Conservation (phyloP, 169 alveolate species). For the Plasmodium berghei region DNA sequence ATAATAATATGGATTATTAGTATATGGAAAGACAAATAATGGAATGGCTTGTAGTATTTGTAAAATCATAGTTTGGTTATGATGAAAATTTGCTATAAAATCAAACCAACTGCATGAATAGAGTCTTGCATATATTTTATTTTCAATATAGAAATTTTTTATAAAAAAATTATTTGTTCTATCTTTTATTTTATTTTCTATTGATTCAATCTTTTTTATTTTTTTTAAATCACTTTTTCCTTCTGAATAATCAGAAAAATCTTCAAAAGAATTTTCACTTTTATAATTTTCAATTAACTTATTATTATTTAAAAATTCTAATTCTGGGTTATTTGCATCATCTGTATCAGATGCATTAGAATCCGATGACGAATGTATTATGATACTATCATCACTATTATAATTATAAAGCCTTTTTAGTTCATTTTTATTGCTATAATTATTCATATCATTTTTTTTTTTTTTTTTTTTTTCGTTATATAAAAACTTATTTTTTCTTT, state of each 20-base stretch:
- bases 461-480: slow-evolving; percentile 1
- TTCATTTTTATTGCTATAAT: slow-evolving; percentile 9
- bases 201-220: slow-evolving; percentile 16
- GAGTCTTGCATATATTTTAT: slow-evolving; percentile 29
- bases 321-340: not conserved
- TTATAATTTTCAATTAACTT: slow-evolving; percentile 4
- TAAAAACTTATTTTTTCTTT: slow-evolving; percentile 3
- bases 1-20: slow-evolving; percentile 60
- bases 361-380: not conserved
- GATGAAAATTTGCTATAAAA: slow-evolving; percentile 60
- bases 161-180: slow-evolving; percentile 64
- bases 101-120: slow-evolving; percentile 68
- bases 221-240: not conserved
- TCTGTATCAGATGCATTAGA: not conserved
- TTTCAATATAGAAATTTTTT: slow-evolving; percentile 35
- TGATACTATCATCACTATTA: slow-evolving; percentile 63
- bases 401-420: slow-evolving; percentile 13
- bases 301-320: not conserved
- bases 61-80: slow-evolving; percentile 54
- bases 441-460: not conserved
- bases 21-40: slow-evolving; percentile 68
- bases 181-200: slow-evolving; percentile 25
- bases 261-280: not conserved
- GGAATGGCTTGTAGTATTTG: slow-evolving; percentile 63
- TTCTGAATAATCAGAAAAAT: not conserved